phyloP scores from a whole-genome alignment of 1,284 basidiomycete genomes.

The Calocybe gambosa region DNA sequence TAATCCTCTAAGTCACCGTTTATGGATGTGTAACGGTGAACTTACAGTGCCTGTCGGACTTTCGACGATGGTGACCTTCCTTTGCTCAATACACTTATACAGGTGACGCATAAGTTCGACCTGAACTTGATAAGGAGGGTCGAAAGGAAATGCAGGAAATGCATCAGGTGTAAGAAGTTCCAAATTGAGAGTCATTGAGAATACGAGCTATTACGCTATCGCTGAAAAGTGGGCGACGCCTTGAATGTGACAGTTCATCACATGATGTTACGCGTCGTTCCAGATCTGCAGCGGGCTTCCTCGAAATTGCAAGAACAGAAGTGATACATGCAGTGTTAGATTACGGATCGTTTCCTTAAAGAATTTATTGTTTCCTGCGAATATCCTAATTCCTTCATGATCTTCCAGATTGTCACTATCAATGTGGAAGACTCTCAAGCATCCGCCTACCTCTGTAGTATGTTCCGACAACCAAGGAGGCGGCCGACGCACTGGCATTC shows the following conservation, averaged over 20 bases:
- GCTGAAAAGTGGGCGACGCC: not conserved
- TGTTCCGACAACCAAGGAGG: slow-evolving; percentile 86
- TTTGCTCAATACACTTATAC: slow-evolving; percentile 74
- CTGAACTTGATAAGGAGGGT: slow-evolving; percentile 84
- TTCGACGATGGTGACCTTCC: slow-evolving; percentile 76
- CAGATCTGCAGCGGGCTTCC: too few relatives aligned
- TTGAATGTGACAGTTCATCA: not conserved
- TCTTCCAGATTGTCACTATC: slow-evolving; percentile 30
- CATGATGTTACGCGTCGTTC: slow-evolving; percentile 6
- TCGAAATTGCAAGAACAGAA: too few relatives aligned
- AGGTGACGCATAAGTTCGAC: slow-evolving; percentile 84
- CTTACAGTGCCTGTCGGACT: slow-evolving; percentile 79
- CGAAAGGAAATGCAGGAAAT: slow-evolving; percentile 79
- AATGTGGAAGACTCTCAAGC: not conserved
- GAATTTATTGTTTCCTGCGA: slow-evolving; percentile 44
- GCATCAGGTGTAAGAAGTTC: slow-evolving; percentile 53
- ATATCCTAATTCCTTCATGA: slow-evolving; percentile 70
- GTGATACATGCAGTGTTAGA: slow-evolving; percentile 20
- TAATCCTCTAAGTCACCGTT: not conserved
- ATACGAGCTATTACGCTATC: not conserved
- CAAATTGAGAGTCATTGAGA: slow-evolving; percentile 28
- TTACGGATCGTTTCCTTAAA: slow-evolving; percentile 47
- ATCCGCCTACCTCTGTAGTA: slow-evolving; percentile 58
- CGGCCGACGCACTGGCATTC: slow-evolving; percentile 67
- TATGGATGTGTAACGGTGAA: not conserved